These are phyloP conservation scores for Caryopteris hybrid DNA, from an alignment of 305 asterid genomes.

Conservation along the genomic window DNA sequence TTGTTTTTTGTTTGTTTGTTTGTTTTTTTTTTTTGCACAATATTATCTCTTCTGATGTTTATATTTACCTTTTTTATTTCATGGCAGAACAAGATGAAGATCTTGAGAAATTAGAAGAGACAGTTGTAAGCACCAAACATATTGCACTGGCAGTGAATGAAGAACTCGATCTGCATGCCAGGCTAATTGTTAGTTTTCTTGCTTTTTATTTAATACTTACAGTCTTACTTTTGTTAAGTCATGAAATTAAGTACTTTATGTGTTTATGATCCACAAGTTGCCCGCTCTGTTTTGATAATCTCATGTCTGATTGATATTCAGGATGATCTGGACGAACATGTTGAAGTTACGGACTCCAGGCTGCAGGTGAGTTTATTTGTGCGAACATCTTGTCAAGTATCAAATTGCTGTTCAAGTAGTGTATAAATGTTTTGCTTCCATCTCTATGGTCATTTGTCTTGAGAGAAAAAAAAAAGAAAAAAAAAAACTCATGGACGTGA, in stretches of 20 bases:
- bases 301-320: constrained; percentile 24
- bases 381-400: not conserved
- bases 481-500: not conserved
- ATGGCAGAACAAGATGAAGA: constrained; percentile 63
- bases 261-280: not conserved
- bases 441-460: not conserved
- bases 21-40: no score
- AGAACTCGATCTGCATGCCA: constrained; percentile 59
- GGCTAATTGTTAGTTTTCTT: constrained; percentile 45
- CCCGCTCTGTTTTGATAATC: not conserved
- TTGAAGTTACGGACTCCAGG: constrained; percentile 78
- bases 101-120: constrained; percentile 58
- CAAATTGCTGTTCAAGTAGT: not conserved
- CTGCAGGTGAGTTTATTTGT: constrained; percentile 52
- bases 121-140: constrained; percentile 57
- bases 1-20: not conserved
- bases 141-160: constrained; percentile 63
- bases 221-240: not conserved
- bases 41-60: not conserved
- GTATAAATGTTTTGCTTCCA: not conserved
- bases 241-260: not conserved
- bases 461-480: not conserved
- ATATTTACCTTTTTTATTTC: not conserved
- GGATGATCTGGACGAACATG: constrained; percentile 81
- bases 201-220: not conserved